Conservation (phyloP, 768 basidiomycete genomes). For the Tephrocybe rancida region DNA sequence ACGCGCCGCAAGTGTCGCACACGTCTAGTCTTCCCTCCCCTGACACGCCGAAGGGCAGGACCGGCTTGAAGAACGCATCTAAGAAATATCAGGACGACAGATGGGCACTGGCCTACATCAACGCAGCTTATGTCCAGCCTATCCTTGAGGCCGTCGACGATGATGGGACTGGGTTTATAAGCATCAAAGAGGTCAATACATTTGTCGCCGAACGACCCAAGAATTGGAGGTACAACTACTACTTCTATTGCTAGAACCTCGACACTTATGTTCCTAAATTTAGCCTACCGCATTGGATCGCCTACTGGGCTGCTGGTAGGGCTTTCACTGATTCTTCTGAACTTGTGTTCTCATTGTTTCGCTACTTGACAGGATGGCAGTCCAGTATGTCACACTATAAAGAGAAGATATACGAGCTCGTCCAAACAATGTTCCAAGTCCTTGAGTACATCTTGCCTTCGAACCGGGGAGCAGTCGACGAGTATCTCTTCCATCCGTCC, state of each 20-base stretch:
- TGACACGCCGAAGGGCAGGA: too few relatives aligned
- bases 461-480: slow-evolving; percentile 32
- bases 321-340: too few relatives aligned
- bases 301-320: slow-evolving; percentile 1
- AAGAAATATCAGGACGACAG: background rate
- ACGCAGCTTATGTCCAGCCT: background rate
- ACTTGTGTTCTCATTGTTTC: too few relatives aligned
- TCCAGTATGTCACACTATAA: slow-evolving; percentile 36
- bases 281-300: background rate
- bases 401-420: slow-evolving; percentile 31
- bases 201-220: background rate
- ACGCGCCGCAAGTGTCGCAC: background rate
- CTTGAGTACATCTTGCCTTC: slow-evolving; percentile 31
- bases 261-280: background rate
- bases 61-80: too few relatives aligned
- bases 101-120: background rate
- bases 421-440: slow-evolving; percentile 32
- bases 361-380: slow-evolving; percentile 39
- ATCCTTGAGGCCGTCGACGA: slow-evolving; percentile 6
- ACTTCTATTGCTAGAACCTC: background rate
- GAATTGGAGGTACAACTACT: background rate
- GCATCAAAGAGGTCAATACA: background rate
- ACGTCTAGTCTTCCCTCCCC: background rate
- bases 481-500: slow-evolving; percentile 33
- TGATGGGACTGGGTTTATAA: slow-evolving; percentile 4